Evolutionary conservation across 495 filamentous ascomycete species (phyloP), one percentile per base, ranked within the genome.

Genomic region (Amphirosellinia nigrospora): DNA sequence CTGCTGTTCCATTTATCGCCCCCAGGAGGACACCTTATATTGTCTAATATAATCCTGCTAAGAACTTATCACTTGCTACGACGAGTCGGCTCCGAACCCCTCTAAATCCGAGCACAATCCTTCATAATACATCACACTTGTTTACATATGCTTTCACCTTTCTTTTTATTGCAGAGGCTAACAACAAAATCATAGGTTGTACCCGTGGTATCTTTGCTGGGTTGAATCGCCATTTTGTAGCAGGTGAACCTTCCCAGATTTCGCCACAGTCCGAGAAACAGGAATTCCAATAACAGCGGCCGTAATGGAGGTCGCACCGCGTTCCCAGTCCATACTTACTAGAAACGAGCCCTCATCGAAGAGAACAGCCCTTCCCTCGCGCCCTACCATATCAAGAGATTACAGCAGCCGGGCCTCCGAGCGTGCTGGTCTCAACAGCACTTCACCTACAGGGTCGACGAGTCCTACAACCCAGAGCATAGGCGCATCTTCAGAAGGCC

Each of bases 341-440:
- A 76, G 53, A 63, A 71, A 69, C 45, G 72, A 78, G 41, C 43
- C 71, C 26, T 70, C 72, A 28, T 72, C 76, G 26, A 55, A 60
- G 3, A 74, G 76, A 43, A 78, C 74, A 23, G 76, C 76, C 34
- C 76, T 78, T 30, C 76, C 76, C 71, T 72, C 72, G 58, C 76
- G 74, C 19, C 74, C 76, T 19, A 68, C 71, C 52, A 26, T 70
- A 56, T 78, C 76, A 30, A 78, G 69, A 66, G 76, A 76, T 19
- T 66, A 71, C 15, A 65, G 69, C 11, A 71, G 71, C 28, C 68
- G 60, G 45, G 68, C 68, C 4, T 78, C 76, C 38, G 76, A 76
- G 46, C 74, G 72, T 41, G 72, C 70, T 63, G 65, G 60, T 26
- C 46, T 75, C 43, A 70, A 46, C 48, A 75, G 61, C 45, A 69